phyloP scores from a whole-genome alignment of 2,329 filamentous ascomycete species.

The Sclerotinia borealis region DNA sequence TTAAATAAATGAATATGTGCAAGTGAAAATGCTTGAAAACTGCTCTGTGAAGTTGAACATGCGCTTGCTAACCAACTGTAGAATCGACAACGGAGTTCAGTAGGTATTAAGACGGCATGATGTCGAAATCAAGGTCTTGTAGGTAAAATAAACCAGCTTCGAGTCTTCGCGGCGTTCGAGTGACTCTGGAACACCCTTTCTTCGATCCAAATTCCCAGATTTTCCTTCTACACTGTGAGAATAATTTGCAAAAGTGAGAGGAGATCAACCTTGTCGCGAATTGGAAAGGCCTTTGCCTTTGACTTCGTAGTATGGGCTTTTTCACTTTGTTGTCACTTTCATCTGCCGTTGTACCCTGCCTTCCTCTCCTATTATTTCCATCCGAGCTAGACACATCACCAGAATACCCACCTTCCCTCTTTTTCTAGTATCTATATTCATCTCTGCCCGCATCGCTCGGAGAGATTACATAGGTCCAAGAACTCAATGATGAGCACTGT shows the following conservation, averaged over 20 bases:
- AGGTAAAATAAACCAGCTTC: background rate
- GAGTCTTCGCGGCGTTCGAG: background rate
- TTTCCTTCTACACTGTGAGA: background rate
- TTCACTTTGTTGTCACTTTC: background rate
- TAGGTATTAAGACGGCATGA: background rate
- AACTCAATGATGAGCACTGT: background rate
- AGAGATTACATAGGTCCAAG: background rate
- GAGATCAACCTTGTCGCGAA: background rate
- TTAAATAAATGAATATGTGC: background rate
- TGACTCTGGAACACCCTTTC: background rate
- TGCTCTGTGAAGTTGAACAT: background rate
- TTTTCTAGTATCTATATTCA: background rate
- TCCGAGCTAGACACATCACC: background rate
- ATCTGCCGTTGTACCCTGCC: too few species aligned
- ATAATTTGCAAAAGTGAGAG: background rate
- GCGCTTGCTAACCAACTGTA: background rate
- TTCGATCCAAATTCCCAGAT: background rate
- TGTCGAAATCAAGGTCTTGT: background rate
- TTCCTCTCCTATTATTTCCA: background rate
- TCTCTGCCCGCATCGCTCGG: background rate
- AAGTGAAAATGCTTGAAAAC: background rate
- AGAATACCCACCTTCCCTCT: background rate
- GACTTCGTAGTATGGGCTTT: background rate
- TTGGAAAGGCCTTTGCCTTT: background rate
- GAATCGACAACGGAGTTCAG: background rate